phyloP scores from a whole-genome alignment of 371 early-diverging fungal species.

The Mucor lusitanicus region DNA sequence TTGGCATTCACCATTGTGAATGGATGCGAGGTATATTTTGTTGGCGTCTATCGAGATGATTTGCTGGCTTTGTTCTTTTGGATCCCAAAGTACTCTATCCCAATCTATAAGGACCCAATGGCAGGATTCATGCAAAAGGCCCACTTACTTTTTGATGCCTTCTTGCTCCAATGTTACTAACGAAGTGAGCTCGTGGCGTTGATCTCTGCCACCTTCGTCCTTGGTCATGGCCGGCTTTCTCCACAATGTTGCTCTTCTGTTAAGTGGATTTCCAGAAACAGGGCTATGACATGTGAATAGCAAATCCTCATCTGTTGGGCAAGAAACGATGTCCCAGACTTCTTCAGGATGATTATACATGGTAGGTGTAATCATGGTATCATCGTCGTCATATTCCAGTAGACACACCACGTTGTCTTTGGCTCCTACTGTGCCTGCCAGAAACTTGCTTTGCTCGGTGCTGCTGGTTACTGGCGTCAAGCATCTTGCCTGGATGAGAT shows the following conservation, averaged over 20 bases:
- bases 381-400: constrained; percentile 75
- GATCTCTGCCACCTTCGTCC: constrained; percentile 15
- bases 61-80: constrained; percentile 18
- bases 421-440: constrained; percentile 73
- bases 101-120: background rate
- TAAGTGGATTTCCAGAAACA: constrained; percentile 30
- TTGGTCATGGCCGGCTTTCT: constrained; percentile 24
- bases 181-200: background rate
- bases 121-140: background rate
- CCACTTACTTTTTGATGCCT: constrained; percentile 18
- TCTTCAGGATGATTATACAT: constrained; percentile 73
- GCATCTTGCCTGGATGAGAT: constrained; percentile 62
- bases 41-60: constrained; percentile 28
- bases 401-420: constrained; percentile 66
- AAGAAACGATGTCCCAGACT: constrained; percentile 70
- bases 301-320: constrained; percentile 59
- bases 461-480: constrained; percentile 65
- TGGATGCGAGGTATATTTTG: constrained; percentile 16
- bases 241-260: constrained; percentile 42
- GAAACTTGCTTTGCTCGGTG: constrained; percentile 69
- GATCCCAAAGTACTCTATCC: constrained; percentile 44
- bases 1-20: constrained; percentile 3
- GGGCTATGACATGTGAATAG: constrained; percentile 68
- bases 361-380: constrained; percentile 58
- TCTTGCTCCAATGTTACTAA: constrained; percentile 15